Percentiles rank a stretch among this genome's conserved stretches.
These are phyloP conservation scores for Suillus luteus DNA, from an alignment of 768 basidiomycete genomes.

Conservation along the genomic window DNA sequence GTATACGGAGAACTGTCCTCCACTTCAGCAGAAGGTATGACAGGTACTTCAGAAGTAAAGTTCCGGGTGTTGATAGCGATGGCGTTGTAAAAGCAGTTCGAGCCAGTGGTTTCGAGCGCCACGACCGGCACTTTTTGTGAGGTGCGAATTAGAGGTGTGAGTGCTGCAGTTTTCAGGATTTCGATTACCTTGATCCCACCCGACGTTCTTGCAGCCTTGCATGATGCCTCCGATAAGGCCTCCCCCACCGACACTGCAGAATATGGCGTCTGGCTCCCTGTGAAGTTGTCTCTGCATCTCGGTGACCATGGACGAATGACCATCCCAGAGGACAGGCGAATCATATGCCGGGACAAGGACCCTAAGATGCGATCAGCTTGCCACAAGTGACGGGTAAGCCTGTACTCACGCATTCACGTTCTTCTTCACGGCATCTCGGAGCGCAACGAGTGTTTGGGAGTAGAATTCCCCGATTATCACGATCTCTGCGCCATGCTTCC, in stretches of 20 bases:
- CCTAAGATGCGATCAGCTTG: slow-evolving; percentile 35
- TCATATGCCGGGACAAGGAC: slow-evolving; percentile 76
- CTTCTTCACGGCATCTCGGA: slow-evolving; percentile 44
- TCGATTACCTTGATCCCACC: slow-evolving; percentile 69
- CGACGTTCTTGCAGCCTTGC: slow-evolving; percentile 59
- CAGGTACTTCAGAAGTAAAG: slow-evolving; percentile 35
- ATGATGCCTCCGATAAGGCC: slow-evolving; percentile 73
- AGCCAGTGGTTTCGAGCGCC: slow-evolving; percentile 69
- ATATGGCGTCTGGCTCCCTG: slow-evolving; percentile 64
- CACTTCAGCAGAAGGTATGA: slow-evolving; percentile 30
- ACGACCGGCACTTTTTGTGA: slow-evolving; percentile 56
- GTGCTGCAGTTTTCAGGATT: slow-evolving; percentile 2
- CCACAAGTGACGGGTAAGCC: neutral
- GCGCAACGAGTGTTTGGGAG: slow-evolving; percentile 54
- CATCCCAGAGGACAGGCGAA: slow-evolving; percentile 68
- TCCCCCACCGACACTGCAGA: slow-evolving; percentile 78
- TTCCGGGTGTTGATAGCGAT: slow-evolving; percentile 53
- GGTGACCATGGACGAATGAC: slow-evolving; percentile 71
- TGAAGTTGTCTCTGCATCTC: slow-evolving; percentile 62
- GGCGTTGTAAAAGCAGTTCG: slow-evolving; percentile 74
- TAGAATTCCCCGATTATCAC: slow-evolving; percentile 61
- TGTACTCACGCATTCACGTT: slow-evolving; percentile 56
- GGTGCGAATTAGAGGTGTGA: slow-evolving; percentile 7
- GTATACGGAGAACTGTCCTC: slow-evolving; percentile 37
- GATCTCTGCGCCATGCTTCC: slow-evolving; percentile 56